Evolutionary conservation across 306 rosid genomes (phyloP), one percentile per base, ranked within the genome.

Genomic region (Calophaca sinica): DNA sequence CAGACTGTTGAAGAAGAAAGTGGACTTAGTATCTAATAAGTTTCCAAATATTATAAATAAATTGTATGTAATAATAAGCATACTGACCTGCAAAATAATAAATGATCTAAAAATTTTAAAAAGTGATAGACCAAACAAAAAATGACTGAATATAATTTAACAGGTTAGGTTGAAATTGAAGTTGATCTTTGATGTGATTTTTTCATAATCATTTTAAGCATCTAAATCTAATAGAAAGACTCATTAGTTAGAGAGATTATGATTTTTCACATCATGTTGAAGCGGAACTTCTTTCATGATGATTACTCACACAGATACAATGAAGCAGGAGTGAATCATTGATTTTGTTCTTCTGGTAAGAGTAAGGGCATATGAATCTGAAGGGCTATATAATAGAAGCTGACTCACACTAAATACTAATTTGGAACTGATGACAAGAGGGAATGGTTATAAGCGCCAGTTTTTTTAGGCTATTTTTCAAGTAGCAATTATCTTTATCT

Each of bases 1-100:
- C 98, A 15, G 89, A 86, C 96, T 91, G 86, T 87, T 66, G 31
- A 69, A 70, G 55, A 77, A 82, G 48, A 74, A 70, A 83, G 49
- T 57, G 45, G 53, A 62, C 68, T 72, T 10, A 62, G 35, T 10
- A 44, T 50, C 13, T 51, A 6, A 70, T 79, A 64, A 82, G 67
- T 70, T 52, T 75, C 74, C 66, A 20, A 8, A 65, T 48, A 69
- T 55, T 74, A 50, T n/a, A n/a, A n/a, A n/a, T n/a, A n/a, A n/a
- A n/a, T n/a, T n/a, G n/a, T n/a, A n/a, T n/a, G n/a, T n/a, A n/a
- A 58, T 73, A 69, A 73, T 75, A 55, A 39, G 61, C 76, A 57
- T 28, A 68, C 41, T 51, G 13, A 63, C 41, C 68, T 46, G 72
- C 70, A 52, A 52, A 36, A 70, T 53, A 67, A 60, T 73, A 51